Percentiles rank a stretch among this genome's conserved stretches.
These are phyloP conservation scores for Tetrapyrgos nigripes DNA, from an alignment of 1,284 basidiomycete genomes.

Conservation along the genomic window DNA sequence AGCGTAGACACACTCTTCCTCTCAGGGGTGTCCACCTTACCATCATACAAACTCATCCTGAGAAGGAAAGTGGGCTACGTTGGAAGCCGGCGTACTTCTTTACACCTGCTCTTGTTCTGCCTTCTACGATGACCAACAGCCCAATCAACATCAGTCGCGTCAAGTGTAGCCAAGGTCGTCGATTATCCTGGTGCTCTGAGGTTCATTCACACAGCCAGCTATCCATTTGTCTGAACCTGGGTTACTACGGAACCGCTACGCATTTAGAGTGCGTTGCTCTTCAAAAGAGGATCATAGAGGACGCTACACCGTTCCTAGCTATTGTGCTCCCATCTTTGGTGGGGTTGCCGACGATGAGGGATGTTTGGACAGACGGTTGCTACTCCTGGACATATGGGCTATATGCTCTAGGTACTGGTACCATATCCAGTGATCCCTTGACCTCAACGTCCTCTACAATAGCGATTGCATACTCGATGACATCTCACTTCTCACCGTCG, in stretches of 20 bases:
- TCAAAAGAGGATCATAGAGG: background rate
- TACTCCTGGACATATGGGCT: too few species aligned
- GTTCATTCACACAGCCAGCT: background rate
- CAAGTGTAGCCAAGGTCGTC: too few species aligned
- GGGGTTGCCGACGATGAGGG: background rate
- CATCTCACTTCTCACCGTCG: too few species aligned
- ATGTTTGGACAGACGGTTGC: background rate
- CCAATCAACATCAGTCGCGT: too few species aligned
- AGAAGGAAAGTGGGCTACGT: background rate
- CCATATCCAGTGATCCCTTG: too few species aligned
- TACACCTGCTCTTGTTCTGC: background rate
- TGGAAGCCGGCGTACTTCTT: background rate
- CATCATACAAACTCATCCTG: background rate
- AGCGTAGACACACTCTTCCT: background rate
- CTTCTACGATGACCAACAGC: background rate
- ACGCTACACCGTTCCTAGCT: background rate
- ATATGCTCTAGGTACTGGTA: too few species aligned
- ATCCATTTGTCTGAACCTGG: background rate
- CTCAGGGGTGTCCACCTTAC: background rate
- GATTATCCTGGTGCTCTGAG: background rate
- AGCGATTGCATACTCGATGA: too few species aligned
- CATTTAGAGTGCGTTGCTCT: background rate
- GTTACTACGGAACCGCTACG: background rate
- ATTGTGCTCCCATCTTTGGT: background rate
- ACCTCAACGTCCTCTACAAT: too few species aligned